These are phyloP conservation scores for Byssothecium circinans DNA, from an alignment of 2,329 filamentous ascomycete species.

Conservation along the genomic window DNA sequence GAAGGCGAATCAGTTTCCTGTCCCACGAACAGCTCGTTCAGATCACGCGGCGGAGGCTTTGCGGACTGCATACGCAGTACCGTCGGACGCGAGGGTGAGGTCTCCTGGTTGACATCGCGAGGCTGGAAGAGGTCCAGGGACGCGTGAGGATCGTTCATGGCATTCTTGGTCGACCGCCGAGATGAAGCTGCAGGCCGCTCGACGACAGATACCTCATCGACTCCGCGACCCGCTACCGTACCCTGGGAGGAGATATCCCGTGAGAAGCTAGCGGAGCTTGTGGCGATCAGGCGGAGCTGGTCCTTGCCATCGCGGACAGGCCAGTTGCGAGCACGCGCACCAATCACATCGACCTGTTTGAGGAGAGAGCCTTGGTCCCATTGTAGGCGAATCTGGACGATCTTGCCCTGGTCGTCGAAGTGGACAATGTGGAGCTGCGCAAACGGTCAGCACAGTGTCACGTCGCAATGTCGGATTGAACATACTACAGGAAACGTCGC, in stretches of 20 bases:
- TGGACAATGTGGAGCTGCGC: constrained; percentile 72
- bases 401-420: constrained; percentile 76
- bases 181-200: constrained; percentile 48
- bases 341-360: constrained; percentile 92
- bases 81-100: constrained; percentile 55
- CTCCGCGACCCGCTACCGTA: constrained; percentile 35
- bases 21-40: constrained; percentile 68
- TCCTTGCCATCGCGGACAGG: constrained; percentile 87
- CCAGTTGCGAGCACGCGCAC: constrained; percentile 88
- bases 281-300: constrained; percentile 74
- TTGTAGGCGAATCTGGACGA: constrained; percentile 81
- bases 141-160: constrained; percentile 57
- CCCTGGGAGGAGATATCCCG: constrained; percentile 33
- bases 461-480: too few relatives aligned
- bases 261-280: constrained; percentile 42
- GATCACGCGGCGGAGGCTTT: constrained; percentile 69
- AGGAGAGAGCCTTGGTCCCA: constrained; percentile 96
- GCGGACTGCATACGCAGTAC: constrained; percentile 64
- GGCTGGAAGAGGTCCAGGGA: constrained; percentile 75
- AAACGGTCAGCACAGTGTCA: constrained; percentile 12
- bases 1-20: constrained; percentile 48
- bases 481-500: constrained; percentile 82
- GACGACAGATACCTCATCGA: constrained; percentile 34
- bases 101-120: constrained; percentile 62
- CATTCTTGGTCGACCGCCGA: constrained; percentile 37